Evolutionary conservation across 148 eudicot species (phyloP).

Genomic region (Cornus suecica): DNA sequence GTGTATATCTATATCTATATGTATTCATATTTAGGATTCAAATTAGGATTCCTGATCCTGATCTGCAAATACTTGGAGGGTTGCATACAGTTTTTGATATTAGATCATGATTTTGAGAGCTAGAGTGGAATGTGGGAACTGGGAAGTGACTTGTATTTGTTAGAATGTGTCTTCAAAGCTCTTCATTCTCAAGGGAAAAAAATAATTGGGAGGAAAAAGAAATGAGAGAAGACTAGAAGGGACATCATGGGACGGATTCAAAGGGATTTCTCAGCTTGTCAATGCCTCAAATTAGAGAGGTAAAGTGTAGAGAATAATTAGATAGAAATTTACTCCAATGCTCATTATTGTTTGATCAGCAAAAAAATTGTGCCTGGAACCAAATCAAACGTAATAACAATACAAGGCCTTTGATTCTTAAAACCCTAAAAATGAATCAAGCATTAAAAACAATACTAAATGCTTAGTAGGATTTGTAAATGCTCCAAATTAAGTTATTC

Average conservation of each 20-base stretch:
- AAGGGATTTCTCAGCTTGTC: neutral
- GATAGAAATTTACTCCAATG: neutral
- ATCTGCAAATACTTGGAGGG: neutral
- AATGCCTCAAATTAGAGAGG: neutral
- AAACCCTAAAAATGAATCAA: too few species aligned
- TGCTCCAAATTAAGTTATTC: too few species aligned
- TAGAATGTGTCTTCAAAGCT: neutral
- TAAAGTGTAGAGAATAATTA: neutral
- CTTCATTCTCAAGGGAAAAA: neutral
- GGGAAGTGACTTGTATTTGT: neutral
- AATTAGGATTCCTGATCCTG: neutral
- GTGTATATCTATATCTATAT: too few species aligned
- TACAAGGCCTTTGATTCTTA: neutral
- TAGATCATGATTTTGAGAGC: neutral
- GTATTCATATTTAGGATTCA: neutral
- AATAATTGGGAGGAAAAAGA: neutral
- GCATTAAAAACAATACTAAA: too few species aligned
- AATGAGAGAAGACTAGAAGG: too few species aligned
- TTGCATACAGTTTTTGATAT: too few species aligned
- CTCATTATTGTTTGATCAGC: neutral
- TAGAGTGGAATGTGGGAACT: neutral
- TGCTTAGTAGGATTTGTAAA: neutral
- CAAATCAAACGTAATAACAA: neutral
- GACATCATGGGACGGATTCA: neutral
- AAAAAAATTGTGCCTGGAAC: neutral